Conservation (phyloP, 345 rosid species). For the Excoecaria cochinchinensis region DNA sequence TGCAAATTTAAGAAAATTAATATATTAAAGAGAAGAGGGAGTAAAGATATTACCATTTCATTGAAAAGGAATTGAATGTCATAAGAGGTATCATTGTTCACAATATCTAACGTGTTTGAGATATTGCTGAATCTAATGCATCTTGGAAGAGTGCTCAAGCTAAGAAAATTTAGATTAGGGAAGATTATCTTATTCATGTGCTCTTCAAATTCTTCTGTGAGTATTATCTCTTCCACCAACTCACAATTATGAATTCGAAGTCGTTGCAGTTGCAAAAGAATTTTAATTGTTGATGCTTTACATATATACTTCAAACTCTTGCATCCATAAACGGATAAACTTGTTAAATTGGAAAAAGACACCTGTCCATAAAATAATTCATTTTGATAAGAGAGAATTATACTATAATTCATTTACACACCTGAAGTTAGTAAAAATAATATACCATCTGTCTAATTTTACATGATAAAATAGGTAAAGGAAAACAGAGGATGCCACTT, state of each 20-base stretch:
- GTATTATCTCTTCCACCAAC: too few relatives aligned
- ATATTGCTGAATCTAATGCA: background rate
- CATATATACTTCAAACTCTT: background rate
- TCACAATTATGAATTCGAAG: too few relatives aligned
- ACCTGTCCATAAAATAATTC: background rate
- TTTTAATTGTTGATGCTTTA: too few relatives aligned
- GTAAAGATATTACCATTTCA: background rate
- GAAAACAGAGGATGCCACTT: too few relatives aligned
- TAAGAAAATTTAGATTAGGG: background rate
- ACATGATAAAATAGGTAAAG: too few relatives aligned
- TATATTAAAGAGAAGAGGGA: background rate
- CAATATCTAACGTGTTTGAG: background rate
- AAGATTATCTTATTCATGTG: background rate
- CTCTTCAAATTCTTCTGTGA: background rate
- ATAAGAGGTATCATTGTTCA: background rate
- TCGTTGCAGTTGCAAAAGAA: too few relatives aligned
- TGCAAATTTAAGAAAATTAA: background rate
- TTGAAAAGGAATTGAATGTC: background rate
- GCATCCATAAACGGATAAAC: background rate
- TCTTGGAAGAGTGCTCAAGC: background rate
- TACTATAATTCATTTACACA: too few relatives aligned
- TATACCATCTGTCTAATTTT: too few relatives aligned
- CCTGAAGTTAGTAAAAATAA: too few relatives aligned
- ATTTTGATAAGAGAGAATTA: too few relatives aligned
- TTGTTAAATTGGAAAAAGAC: background rate